These are phyloP conservation scores for Kockovaella imperatae DNA, from an alignment of 768 basidiomycete species.

Conservation along the genomic window DNA sequence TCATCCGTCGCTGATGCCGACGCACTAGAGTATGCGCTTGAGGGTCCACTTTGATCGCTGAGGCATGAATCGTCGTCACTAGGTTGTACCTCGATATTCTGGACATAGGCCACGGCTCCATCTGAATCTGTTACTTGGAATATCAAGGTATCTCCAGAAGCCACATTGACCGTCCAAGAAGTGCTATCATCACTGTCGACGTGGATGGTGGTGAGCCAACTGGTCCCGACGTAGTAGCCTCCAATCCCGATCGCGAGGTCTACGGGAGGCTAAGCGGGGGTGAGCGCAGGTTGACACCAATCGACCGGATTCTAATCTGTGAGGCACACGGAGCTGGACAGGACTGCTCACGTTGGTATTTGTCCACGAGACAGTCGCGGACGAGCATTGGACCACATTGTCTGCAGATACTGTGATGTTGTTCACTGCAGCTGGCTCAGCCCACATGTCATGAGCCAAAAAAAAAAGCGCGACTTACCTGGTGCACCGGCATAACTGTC, in stretches of 20 bases:
- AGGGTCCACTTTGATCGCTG: too few relatives aligned
- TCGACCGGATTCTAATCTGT: background rate
- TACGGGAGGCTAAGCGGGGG: slow-evolving; percentile 11
- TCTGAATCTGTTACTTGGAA: slow-evolving; percentile 37
- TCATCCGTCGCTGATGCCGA: background rate
- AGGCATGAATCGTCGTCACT: slow-evolving; percentile 24
- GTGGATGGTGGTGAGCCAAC: slow-evolving; percentile 16
- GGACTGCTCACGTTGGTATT: slow-evolving; percentile 25
- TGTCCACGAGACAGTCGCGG: slow-evolving; percentile 33
- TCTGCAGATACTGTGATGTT: slow-evolving; percentile 31
- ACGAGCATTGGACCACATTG: slow-evolving; percentile 30
- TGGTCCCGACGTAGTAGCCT: slow-evolving; percentile 35
- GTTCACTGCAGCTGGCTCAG: slow-evolving; percentile 14
- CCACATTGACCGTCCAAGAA: slow-evolving; percentile 27
- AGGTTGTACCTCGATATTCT: slow-evolving; percentile 30
- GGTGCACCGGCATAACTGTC: slow-evolving; percentile 25
- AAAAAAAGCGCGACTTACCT: slow-evolving; percentile 9
- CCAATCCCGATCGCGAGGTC: slow-evolving; percentile 33
- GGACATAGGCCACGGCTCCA: slow-evolving; percentile 31
- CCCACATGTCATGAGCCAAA: background rate
- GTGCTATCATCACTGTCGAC: slow-evolving; percentile 11
- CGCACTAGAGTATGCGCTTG: too few relatives aligned
- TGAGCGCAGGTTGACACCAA: background rate
- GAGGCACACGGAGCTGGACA: background rate
- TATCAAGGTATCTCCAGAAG: slow-evolving; percentile 24